Evolutionary conservation across 176 grass and related monocot species (phyloP).

Genomic region (Luzula sylvatica): DNA sequence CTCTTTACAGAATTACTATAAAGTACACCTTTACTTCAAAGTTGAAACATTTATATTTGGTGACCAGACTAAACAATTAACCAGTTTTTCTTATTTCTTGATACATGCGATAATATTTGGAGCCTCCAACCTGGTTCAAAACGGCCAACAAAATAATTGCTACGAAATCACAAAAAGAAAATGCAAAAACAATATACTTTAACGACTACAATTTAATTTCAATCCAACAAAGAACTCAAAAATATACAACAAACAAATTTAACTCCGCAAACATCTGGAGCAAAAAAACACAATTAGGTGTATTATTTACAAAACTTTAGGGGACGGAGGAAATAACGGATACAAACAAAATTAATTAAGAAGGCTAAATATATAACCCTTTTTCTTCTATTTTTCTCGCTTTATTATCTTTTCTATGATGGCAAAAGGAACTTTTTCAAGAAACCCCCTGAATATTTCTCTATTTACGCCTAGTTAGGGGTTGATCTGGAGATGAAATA

Average conservation of each 20-base stretch:
- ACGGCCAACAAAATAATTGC: too few species aligned
- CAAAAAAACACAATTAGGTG: background rate
- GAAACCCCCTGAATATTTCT: background rate
- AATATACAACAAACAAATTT: slow-evolving; percentile 29
- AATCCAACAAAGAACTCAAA: slow-evolving; percentile 19
- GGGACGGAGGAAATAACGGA: slow-evolving; percentile 14
- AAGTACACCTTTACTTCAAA: too few species aligned
- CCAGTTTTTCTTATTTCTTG: too few species aligned
- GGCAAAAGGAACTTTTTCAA: slow-evolving; percentile 15
- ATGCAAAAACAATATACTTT: background rate
- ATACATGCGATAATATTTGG: too few species aligned
- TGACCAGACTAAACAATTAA: too few species aligned
- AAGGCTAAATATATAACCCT: slow-evolving; percentile 16
- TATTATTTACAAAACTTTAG: slow-evolving; percentile 21
- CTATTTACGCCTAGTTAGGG: slow-evolving; percentile 73
- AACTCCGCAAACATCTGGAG: slow-evolving; percentile 13
- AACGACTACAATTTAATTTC: slow-evolving; percentile 5
- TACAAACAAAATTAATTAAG: slow-evolving; percentile 11
- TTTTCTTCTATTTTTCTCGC: slow-evolving; percentile 17
- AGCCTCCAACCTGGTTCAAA: too few species aligned
- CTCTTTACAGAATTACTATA: too few species aligned
- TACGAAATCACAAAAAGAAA: too few species aligned
- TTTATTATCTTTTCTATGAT: slow-evolving; percentile 21
- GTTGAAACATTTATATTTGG: too few species aligned
- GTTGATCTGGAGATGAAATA: slow-evolving; percentile 66